These are phyloP conservation scores for Fusarium longipes DNA, from an alignment of 2,329 filamentous ascomycete species.

Conservation along the genomic window DNA sequence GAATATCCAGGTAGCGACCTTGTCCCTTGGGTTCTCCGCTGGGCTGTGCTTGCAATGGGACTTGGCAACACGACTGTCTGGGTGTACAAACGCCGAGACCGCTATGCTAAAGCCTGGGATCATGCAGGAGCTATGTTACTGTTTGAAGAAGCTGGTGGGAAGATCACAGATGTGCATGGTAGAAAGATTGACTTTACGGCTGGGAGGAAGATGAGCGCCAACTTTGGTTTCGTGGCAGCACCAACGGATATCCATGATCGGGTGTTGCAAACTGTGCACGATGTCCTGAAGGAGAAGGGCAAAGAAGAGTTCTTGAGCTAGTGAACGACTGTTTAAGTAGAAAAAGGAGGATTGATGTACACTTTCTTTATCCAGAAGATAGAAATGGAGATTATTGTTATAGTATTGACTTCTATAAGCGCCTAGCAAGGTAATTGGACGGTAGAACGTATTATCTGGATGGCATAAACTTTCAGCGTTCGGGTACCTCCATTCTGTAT, in stretches of 20 bases:
- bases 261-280: constrained; percentile 75
- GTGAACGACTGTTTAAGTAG: rapidly evolving
- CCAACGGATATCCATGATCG: constrained; percentile 56
- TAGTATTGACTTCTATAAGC: too few species aligned
- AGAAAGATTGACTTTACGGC: constrained; percentile 60
- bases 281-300: constrained; percentile 68
- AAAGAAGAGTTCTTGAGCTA: constrained; percentile 42
- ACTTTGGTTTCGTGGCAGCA: constrained; percentile 68
- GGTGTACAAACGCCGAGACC: constrained; percentile 63
- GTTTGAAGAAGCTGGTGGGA: constrained; percentile 67
- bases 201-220: constrained; percentile 61
- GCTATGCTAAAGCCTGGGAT: constrained; percentile 68
- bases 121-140: constrained; percentile 70
- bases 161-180: constrained; percentile 66
- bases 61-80: constrained; percentile 66
- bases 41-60: constrained; percentile 64
- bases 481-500: too few species aligned
- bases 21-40: constrained; percentile 68
- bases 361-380: too few species aligned
- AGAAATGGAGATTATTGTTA: too few species aligned
- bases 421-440: too few species aligned
- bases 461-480: too few species aligned
- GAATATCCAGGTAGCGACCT: constrained; percentile 62
- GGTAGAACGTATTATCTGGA: too few species aligned
- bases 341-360: neutral